Percentiles rank a stretch among this genome's conserved stretches.
phyloP scores from a whole-genome alignment of 148 eudicot genomes.

The Silene conica region DNA sequence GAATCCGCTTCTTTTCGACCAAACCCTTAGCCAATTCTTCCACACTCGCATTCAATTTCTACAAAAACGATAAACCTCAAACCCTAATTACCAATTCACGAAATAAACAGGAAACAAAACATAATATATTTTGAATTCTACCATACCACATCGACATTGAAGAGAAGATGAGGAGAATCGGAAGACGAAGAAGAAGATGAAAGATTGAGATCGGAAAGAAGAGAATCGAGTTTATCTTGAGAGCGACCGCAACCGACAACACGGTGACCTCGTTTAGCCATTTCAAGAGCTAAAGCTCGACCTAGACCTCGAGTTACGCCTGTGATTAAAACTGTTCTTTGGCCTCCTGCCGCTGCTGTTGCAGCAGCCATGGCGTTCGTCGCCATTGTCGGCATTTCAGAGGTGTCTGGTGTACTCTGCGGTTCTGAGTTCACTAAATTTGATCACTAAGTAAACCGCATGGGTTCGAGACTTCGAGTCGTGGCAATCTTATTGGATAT shows the following conservation, averaged over 20 bases:
- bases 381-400: slow-evolving; percentile 19
- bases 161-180: slow-evolving; percentile 39
- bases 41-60: slow-evolving; percentile 71
- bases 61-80: neutral
- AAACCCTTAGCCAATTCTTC: slow-evolving; percentile 64
- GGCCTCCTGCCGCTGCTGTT: slow-evolving; percentile 27
- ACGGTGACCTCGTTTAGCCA: slow-evolving; percentile 74
- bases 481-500: too few relatives aligned
- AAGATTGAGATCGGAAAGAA: slow-evolving; percentile 43
- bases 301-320: slow-evolving; percentile 71
- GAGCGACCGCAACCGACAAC: slow-evolving; percentile 85
- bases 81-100: neutral
- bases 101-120: neutral
- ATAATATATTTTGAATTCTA: neutral
- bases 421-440: neutral
- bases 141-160: slow-evolving; percentile 74
- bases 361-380: slow-evolving; percentile 30
- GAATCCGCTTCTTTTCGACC: slow-evolving; percentile 72
- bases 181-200: slow-evolving; percentile 32
- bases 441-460: too few relatives aligned
- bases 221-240: slow-evolving; percentile 57
- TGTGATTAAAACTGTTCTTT: slow-evolving; percentile 62
- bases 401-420: neutral
- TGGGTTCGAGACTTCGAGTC: too few relatives aligned
- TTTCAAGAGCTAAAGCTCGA: slow-evolving; percentile 54